These are phyloP conservation scores for Alternaria panax DNA, from an alignment of 2,329 filamentous ascomycete species.

Conservation along the genomic window DNA sequence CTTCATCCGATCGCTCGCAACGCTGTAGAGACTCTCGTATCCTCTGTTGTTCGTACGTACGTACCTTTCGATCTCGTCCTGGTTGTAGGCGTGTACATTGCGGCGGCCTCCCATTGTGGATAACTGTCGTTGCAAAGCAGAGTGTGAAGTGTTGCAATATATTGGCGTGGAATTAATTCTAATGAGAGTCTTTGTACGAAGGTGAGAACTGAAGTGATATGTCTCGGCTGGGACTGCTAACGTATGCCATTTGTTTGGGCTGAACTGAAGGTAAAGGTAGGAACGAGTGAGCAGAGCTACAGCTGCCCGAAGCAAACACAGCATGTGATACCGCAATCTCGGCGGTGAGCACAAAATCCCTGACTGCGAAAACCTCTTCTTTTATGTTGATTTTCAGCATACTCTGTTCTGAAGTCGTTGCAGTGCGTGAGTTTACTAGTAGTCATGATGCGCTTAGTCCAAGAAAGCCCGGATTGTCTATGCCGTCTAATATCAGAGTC, in stretches of 20 bases:
- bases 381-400: neutral
- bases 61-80: slow-evolving; percentile 23
- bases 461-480: neutral
- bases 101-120: slow-evolving; percentile 8
- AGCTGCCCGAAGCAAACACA: neutral
- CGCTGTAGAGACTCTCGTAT: no score
- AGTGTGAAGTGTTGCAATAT: neutral
- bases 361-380: neutral
- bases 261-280: slow-evolving; percentile 12
- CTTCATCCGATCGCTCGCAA: neutral
- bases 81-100: slow-evolving; percentile 15
- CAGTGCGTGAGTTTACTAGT: neutral
- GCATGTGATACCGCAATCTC: neutral
- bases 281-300: neutral
- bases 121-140: neutral
- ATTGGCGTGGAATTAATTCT: neutral
- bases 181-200: neutral
- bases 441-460: neutral
- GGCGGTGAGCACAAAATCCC: no score
- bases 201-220: neutral
- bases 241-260: slow-evolving; percentile 7
- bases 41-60: neutral
- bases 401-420: neutral
- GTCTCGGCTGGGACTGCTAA: neutral
- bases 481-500: neutral